Percentiles rank a stretch among this genome's conserved stretches.
These are phyloP conservation scores for Lecanicillium sp. DNA, from an alignment of 2,329 filamentous ascomycete species.

Conservation along the genomic window DNA sequence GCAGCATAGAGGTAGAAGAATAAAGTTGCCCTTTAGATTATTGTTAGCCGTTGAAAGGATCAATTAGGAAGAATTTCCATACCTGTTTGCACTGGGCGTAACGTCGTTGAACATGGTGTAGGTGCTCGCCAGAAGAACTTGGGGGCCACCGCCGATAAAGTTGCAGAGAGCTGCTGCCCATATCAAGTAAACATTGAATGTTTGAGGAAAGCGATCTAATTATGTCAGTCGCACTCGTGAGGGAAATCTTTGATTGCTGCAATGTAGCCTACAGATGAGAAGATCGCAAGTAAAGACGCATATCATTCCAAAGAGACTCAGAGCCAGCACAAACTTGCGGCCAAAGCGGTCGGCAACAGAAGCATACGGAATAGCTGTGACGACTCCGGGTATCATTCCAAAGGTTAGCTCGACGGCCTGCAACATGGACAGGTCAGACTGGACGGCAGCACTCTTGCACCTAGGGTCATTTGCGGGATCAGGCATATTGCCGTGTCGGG, in stretches of 20 bases:
- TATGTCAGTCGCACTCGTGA: too few species aligned
- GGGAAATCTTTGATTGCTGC: too few species aligned
- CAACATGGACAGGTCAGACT: slow-evolving; percentile 1
- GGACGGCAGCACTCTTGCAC: not conserved
- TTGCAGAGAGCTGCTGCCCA: slow-evolving; percentile 1
- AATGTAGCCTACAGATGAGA: not conserved
- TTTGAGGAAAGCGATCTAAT: not conserved
- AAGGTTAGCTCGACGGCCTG: not conserved
- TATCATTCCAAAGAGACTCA: not conserved
- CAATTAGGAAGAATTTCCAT: not conserved
- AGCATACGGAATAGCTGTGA: not conserved
- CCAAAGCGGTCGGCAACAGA: not conserved
- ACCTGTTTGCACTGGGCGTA: not conserved
- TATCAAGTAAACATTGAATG: slow-evolving; percentile 1
- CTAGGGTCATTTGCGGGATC: not conserved
- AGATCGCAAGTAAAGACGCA: not conserved
- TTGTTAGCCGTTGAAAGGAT: not conserved
- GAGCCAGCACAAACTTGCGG: slow-evolving; percentile 1
- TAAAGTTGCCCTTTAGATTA: not conserved
- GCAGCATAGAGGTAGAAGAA: slow-evolving; percentile 3
- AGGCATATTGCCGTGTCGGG: not conserved
- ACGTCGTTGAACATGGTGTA: slow-evolving; percentile 1
- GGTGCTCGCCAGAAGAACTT: not conserved
- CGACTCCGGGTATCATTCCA: not conserved
- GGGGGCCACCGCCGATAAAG: slow-evolving; percentile 3